phyloP scores from a whole-genome alignment of 352 stramenopile genomes.

The Phytophthora hibernalis region DNA sequence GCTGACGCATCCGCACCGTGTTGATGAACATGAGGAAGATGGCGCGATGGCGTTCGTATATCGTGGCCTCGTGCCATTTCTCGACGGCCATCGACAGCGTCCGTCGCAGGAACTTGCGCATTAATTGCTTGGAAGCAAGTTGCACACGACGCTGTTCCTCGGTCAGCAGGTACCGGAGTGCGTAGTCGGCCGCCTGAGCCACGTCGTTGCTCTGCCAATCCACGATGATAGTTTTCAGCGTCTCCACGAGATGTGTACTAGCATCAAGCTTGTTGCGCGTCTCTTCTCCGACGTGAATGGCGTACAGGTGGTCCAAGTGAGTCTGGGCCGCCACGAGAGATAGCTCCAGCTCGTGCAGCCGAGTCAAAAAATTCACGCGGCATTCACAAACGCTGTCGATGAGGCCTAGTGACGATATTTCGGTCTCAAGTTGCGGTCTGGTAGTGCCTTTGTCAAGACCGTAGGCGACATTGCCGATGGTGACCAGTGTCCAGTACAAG shows the following conservation, averaged over 20 bases:
- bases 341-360: slow-evolving; percentile 55
- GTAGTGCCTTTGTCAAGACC: slow-evolving; percentile 26
- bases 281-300: slow-evolving; percentile 66
- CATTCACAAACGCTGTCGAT: slow-evolving; percentile 51
- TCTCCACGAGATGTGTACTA: slow-evolving; percentile 49
- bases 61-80: slow-evolving; percentile 54
- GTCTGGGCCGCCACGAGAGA: slow-evolving; percentile 38
- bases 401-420: slow-evolving; percentile 41
- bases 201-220: slow-evolving; percentile 60
- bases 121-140: slow-evolving; percentile 49
- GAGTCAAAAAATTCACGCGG: slow-evolving; percentile 55
- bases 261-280: slow-evolving; percentile 77
- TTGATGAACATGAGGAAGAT: slow-evolving; percentile 56
- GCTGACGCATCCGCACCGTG: slow-evolving; percentile 54
- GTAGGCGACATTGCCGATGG: slow-evolving; percentile 65
- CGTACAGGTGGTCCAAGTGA: slow-evolving; percentile 45
- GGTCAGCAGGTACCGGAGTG: slow-evolving; percentile 67
- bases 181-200: slow-evolving; percentile 61
- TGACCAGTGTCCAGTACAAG: slow-evolving; percentile 66
- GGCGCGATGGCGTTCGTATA: slow-evolving; percentile 52
- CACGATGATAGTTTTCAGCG: slow-evolving; percentile 41
- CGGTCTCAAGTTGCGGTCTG: slow-evolving; percentile 28
- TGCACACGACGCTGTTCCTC: slow-evolving; percentile 59
- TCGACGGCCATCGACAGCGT: slow-evolving; percentile 47
- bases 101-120: slow-evolving; percentile 51